Evolutionary conservation across 495 filamentous ascomycete genomes (phyloP).

Genomic region (Aspergillus asperescens): DNA sequence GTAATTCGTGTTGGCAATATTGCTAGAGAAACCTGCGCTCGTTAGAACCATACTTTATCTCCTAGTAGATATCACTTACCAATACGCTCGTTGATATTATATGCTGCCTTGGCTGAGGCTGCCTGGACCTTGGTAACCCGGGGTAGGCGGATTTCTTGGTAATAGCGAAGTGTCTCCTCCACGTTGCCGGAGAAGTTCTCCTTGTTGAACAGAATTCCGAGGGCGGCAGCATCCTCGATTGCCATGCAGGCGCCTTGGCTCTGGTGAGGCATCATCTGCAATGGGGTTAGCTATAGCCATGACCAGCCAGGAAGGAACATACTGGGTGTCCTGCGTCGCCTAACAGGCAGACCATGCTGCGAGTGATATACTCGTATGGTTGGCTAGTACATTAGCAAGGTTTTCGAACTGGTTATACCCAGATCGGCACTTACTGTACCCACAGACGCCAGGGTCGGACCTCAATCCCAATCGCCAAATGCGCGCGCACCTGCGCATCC

Average conservation of each 20-base stretch:
- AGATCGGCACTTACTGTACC: conserved; percentile 42
- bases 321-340: conserved; percentile 39
- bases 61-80: conserved; percentile 27
- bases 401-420: no score
- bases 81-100: conserved; percentile 49
- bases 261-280: conserved; percentile 47
- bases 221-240: conserved; percentile 46
- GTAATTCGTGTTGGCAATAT: conserved; percentile 39
- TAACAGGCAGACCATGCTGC: conserved; percentile 32
- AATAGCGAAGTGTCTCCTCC: conserved; percentile 31
- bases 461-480: conserved; percentile 39
- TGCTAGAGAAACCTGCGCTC: conserved; percentile 40
- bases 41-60: neutral
- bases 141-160: conserved; percentile 42
- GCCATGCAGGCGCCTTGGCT: conserved; percentile 49
- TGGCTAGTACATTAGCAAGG: conserved; percentile 11
- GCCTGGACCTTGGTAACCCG: conserved; percentile 42
- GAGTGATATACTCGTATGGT: conserved; percentile 38
- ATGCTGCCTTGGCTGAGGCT: conserved; percentile 41
- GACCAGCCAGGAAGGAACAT: neutral
- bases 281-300: neutral
- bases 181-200: conserved; percentile 40
- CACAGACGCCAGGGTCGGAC: conserved; percentile 47
- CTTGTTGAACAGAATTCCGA: conserved; percentile 43
- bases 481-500: conserved; percentile 36